These are phyloP conservation scores for Coemansia sp. DNA, from an alignment of 192 early-diverging fungal species.

Conservation along the genomic window DNA sequence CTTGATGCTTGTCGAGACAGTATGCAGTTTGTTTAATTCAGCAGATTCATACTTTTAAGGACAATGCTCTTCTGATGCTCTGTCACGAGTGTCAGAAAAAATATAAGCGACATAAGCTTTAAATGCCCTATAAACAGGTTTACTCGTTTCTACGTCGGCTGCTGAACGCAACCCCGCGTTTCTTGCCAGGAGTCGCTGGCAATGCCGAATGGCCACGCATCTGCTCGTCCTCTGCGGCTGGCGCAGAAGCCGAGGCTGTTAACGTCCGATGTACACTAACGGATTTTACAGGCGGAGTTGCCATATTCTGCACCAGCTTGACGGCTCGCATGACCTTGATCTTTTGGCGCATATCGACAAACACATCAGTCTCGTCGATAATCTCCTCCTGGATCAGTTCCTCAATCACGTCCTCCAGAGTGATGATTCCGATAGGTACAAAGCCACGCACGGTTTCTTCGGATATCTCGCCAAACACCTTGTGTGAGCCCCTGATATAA, in stretches of 20 bases:
- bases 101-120: neutral
- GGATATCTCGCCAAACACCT: slow-evolving; percentile 29
- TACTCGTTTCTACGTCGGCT: slow-evolving; percentile 24
- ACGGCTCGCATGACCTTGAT: slow-evolving; percentile 46
- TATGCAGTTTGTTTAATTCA: neutral
- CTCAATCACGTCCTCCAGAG: slow-evolving; percentile 82
- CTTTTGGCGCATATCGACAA: slow-evolving; percentile 49
- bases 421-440: slow-evolving; percentile 68
- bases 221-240: neutral
- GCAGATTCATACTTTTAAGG: neutral
- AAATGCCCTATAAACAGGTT: neutral
- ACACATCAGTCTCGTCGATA: slow-evolving; percentile 77
- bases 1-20: neutral
- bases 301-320: slow-evolving; percentile 30
- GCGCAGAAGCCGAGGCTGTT: neutral
- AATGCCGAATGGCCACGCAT: neutral
- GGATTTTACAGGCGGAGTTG: neutral
- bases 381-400: slow-evolving; percentile 83
- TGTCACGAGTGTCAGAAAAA: no score
- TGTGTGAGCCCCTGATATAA: slow-evolving; percentile 29
- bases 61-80: neutral
- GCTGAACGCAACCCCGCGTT: slow-evolving; percentile 22
- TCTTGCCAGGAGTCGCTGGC: slow-evolving; percentile 4
- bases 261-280: slow-evolving; percentile 2
- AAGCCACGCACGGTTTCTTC: slow-evolving; percentile 31